A percentile compares a stretch with the other conserved stretches of the same genome.
Conservation (phyloP, 495 filamentous ascomycete species). For the Aspergillus bridgeri region DNA sequence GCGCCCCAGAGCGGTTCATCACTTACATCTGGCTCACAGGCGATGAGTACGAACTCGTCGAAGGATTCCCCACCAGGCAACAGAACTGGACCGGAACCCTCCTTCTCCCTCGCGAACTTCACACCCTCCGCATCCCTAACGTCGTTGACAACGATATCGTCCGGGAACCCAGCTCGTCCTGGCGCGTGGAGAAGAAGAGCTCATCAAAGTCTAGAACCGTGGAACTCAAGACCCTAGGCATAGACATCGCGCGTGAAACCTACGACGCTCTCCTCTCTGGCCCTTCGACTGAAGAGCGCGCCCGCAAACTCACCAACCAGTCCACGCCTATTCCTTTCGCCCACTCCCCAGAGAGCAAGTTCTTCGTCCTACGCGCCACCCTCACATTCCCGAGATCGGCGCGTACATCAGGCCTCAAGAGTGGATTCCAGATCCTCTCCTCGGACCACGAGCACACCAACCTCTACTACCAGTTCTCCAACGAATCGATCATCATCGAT, state of each 20-base stretch:
- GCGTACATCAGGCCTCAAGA: constrained; percentile 12
- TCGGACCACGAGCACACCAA: constrained; percentile 16
- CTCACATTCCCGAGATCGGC: constrained; percentile 17
- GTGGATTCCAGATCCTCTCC: constrained; percentile 20
- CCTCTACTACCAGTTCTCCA: constrained; percentile 25
- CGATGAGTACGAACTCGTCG: constrained; percentile 12
- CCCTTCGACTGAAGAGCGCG: background rate
- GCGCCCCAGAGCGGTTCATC: constrained; percentile 20
- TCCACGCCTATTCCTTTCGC: constrained; percentile 12
- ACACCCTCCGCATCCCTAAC: constrained; percentile 9
- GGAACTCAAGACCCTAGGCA: constrained; percentile 19
- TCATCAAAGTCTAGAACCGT: background rate
- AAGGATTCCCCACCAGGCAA: constrained; percentile 16
- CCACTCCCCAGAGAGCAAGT: constrained; percentile 13
- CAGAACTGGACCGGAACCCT: constrained; percentile 19
- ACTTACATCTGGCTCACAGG: constrained; percentile 21
- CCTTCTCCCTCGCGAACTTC: constrained; percentile 21
- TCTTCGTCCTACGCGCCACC: constrained; percentile 12
- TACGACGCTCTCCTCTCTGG: constrained; percentile 10
- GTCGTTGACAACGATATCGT: constrained; percentile 19
- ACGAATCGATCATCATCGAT: constrained; percentile 23
- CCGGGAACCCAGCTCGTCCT: constrained; percentile 14
- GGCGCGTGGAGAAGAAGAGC: constrained; percentile 11
- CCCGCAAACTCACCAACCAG: constrained; percentile 4
- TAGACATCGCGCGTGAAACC: constrained; percentile 21